A percentile compares a stretch with the other conserved stretches of the same genome.
Conservation (phyloP, 139 green algal genomes). For the Chlamydomonas asymmetrica region DNA sequence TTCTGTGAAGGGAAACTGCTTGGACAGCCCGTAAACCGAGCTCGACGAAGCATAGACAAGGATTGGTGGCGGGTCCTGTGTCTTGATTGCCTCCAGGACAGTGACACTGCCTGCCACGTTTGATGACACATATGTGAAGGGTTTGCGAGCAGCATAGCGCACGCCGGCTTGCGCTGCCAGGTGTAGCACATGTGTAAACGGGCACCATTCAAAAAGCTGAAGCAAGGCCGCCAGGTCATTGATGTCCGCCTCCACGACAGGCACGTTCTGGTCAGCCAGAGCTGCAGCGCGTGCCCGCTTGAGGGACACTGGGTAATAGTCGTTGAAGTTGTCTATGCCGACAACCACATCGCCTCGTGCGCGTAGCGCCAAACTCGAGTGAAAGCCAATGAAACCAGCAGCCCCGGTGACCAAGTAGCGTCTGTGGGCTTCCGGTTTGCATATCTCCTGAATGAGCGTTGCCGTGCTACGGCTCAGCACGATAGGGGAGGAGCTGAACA, state of each 20-base stretch:
- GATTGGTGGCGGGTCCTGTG: constrained; percentile 46
- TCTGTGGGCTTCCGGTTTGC: too few species aligned
- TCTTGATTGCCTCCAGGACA: constrained; percentile 68
- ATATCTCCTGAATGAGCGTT: too few species aligned
- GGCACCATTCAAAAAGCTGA: constrained; percentile 60
- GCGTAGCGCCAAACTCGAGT: constrained; percentile 50
- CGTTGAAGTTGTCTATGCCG: constrained; percentile 88
- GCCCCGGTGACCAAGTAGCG: constrained; percentile 27
- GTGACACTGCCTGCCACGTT: constrained; percentile 74
- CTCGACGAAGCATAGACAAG: constrained; percentile 75
- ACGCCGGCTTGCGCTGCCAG: constrained; percentile 83
- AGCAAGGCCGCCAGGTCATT: constrained; percentile 56
- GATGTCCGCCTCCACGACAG: constrained; percentile 70
- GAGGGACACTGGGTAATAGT: constrained; percentile 74
- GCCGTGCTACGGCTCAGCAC: too few species aligned
- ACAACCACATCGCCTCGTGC: constrained; percentile 60
- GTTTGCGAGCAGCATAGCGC: constrained; percentile 73
- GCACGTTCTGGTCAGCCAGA: constrained; percentile 41
- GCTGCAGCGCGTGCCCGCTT: constrained; percentile 59
- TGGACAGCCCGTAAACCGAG: constrained; percentile 79
- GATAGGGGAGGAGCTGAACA: too few species aligned
- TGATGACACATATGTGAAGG: constrained; percentile 65
- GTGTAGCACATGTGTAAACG: constrained; percentile 79
- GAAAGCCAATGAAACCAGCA: constrained; percentile 79
- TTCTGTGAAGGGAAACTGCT: constrained; percentile 52